phyloP scores from a whole-genome alignment of 768 basidiomycete species.

The Dioszegia hungarica region DNA sequence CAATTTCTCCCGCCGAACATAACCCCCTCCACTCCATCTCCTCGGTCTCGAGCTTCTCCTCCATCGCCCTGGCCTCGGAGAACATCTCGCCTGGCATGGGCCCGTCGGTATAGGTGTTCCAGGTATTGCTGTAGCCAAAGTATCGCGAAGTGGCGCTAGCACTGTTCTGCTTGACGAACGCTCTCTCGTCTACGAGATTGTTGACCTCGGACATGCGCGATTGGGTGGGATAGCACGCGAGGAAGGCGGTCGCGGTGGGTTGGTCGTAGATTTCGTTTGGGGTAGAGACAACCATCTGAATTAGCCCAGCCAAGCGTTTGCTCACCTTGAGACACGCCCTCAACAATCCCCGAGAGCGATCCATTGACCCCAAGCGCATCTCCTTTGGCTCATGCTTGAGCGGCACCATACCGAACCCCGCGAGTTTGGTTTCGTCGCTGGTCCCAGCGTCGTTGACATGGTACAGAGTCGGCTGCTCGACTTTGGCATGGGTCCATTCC shows the following conservation, averaged over 20 bases:
- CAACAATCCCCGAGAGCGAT: background rate
- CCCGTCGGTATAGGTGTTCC: constrained; percentile 67
- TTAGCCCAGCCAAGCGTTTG: background rate
- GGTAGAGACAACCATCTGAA: constrained; percentile 71
- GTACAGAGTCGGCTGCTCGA: background rate
- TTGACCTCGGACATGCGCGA: constrained; percentile 57
- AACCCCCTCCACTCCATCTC: constrained; percentile 63
- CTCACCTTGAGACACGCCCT: constrained; percentile 7
- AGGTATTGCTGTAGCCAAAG: background rate
- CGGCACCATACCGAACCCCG: background rate
- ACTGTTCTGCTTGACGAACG: constrained; percentile 58
- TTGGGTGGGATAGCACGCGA: constrained; percentile 51
- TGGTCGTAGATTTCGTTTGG: constrained; percentile 65
- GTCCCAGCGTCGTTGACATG: background rate
- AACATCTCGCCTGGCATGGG: constrained; percentile 62
- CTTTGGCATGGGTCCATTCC: constrained; percentile 15
- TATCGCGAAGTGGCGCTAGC: background rate
- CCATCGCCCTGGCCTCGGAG: constrained; percentile 65
- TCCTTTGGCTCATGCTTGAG: background rate
- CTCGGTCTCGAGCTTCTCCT: constrained; percentile 57
- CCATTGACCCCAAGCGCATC: background rate
- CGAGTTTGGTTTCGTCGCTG: background rate
- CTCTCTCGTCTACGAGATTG: constrained; percentile 61
- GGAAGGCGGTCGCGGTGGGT: constrained; percentile 57
- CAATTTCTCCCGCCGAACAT: constrained; percentile 66